phyloP scores from a whole-genome alignment of 2,329 filamentous ascomycete species.

The Seiridium cupressi region DNA sequence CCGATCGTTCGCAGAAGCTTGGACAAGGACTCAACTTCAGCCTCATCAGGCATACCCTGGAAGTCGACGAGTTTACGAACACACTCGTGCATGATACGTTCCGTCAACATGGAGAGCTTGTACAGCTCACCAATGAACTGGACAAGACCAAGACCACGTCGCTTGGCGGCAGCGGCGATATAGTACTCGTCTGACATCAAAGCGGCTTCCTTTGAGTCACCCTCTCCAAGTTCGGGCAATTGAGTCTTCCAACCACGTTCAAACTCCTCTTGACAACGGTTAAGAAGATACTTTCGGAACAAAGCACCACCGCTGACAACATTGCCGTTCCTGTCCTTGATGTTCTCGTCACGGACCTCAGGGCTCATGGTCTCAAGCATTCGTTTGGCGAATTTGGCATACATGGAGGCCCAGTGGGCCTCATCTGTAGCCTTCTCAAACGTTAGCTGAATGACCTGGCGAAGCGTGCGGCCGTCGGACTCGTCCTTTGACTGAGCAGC shows the following conservation, averaged over 20 bases:
- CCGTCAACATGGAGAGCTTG: constrained; percentile 97
- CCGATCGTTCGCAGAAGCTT: constrained; percentile 93
- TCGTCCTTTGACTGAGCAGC: constrained; percentile 95
- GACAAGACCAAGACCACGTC: constrained; percentile 93
- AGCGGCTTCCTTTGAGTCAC: constrained; percentile 66
- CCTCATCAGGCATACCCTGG: constrained; percentile 88
- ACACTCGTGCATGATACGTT: constrained; percentile 99
- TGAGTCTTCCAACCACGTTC: constrained; percentile 96
- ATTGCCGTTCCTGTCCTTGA: constrained; percentile 84
- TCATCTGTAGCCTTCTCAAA: constrained; percentile 99
- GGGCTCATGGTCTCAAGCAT: constrained; percentile 95
- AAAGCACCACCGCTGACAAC: constrained; percentile 89
- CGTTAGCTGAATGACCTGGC: constrained; percentile 97
- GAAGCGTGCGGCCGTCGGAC: constrained; percentile 86
- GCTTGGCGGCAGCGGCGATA: constrained; percentile 86
- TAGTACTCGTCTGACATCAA: constrained; percentile 98
- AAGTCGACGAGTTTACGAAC: constrained; percentile 96
- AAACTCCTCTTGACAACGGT: constrained; percentile 98
- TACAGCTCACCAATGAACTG: constrained; percentile 99
- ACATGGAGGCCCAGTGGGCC: constrained; percentile 98
- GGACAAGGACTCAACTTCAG: constrained; percentile 91
- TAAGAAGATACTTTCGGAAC: constrained; percentile 98
- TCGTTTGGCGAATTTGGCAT: constrained; percentile 95
- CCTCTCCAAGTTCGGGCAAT: constrained; percentile 73
- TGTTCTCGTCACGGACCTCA: constrained; percentile 93